Base-by-base conservation (phyloP, 306 rosid genomes). In the Quercus dentata region DNA sequence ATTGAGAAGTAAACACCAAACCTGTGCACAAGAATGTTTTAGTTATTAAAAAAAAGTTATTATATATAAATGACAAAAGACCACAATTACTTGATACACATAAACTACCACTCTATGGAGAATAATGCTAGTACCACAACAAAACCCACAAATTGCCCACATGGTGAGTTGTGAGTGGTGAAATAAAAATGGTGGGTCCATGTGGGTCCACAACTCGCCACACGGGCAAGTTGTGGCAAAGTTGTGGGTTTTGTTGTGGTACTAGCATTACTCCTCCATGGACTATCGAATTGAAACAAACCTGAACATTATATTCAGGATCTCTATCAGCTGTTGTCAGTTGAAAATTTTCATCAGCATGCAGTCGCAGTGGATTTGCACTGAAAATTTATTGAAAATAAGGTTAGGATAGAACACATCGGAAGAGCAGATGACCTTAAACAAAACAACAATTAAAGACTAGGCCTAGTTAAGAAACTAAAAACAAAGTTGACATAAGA, bases 221-320 rank as follows among this genome's bases (percentile, higher is more conserved):
- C 12, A 41, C 11, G 3, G 46, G 46, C 46, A 41, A 41, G 46
- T 41, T 38, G 46, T 38, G 46, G 46, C 11, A 7, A 38, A 38
- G 46, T 7, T 41, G 46, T 41, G 44, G 44, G 44, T 38, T 38
- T 38, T 38, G 44, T 6, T 38, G 10, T 38, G 46, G 11, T 38
- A 38, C 46, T 38, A 38, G 46, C 11, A 38, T 38, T 7, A 38
- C 11, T 41, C 46, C 46, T 41, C 46, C 9, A 41, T 3, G 65
- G 20, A 68, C 72, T 19, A n/a, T 46, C 0, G 11, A 68, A 19
- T 3, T 33, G 72, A 68, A 35, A 68, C 46, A 68, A 4, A 68
- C 72, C 72, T 68, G 72, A 68, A 35, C 28, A 35, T 68, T 49
- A 68, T 35, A 68, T 68, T 68, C 72, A 35, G 72, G 35, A 68